Evolutionary conservation across 371 early-diverging fungal species (phyloP), one percentile per base, ranked within the genome.

Genomic region (Nematocida displodere): DNA sequence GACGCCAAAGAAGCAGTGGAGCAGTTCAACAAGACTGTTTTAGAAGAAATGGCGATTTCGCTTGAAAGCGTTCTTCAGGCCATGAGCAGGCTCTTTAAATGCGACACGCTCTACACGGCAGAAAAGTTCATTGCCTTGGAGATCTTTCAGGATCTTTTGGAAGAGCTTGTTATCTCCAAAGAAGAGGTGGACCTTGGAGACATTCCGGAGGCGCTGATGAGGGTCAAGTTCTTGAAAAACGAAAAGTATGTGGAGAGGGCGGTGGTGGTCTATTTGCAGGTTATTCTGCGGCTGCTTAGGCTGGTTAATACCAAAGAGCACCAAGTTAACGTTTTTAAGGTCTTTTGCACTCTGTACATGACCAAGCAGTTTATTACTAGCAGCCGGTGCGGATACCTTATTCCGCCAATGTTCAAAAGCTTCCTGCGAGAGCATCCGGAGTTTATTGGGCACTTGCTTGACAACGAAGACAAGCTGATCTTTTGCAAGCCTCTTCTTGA

Each of bases 301-400:
- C 39, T 58, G 7, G 63, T 37, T 7, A 36, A 47, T 11, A 71
- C 75, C 4, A 20, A n/a, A 3, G 75, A 71, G 47, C 75, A 61
- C 42, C 33, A 56, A 22, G 61, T 37, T 8, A 61, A 15, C 39
- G 46, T 71, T 33, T 71, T 71, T 42, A 71, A 71, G 31, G 61
- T 71, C n/a, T 71, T 71, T 28, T 71, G 75, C 54, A 71, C 75
- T 1, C 61, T 71, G 5, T 71, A 49, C 39, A 71, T 71, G 75
- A 46, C 75, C 2, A 71, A 71, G 29, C 46, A 58, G 24, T 71
- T 71, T 36, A 71, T 71, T 49, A 49, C 75, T 3, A 71, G 75
- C 54, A 58, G 56, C 8, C 40, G 42, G 36, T 71, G 75, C 47
- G 75, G 75, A 2, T 71, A 71, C 39, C 42, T 71, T 7, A 13